Conservation (phyloP, 148 eudicot genomes). For the Chenopodium formosanum region DNA sequence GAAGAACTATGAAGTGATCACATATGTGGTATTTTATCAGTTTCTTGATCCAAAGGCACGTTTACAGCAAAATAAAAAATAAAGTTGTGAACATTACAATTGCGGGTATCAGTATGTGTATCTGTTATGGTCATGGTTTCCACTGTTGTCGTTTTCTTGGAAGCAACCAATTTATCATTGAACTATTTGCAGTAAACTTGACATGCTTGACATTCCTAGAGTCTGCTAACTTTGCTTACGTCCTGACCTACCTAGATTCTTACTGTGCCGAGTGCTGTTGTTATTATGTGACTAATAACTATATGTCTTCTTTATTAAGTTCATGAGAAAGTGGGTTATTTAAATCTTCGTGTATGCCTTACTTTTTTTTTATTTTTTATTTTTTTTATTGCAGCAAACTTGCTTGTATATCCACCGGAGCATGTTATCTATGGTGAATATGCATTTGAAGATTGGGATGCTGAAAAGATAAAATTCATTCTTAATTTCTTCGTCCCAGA, state of each 20-base stretch:
- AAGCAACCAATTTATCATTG: neutral
- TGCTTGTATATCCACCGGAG: conserved; percentile 82
- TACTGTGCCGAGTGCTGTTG: neutral
- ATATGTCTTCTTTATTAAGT: neutral
- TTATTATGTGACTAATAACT: neutral
- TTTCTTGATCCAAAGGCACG: neutral
- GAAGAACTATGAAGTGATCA: neutral
- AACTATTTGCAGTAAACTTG: neutral
- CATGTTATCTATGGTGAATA: conserved; percentile 92
- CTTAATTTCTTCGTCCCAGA: conserved; percentile 70
- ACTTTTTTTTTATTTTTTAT: no score
- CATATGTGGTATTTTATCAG: neutral
- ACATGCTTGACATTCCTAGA: neutral
- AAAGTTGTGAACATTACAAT: neutral
- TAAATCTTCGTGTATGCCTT: neutral
- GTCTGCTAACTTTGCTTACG: neutral
- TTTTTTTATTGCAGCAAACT: conserved; percentile 45
- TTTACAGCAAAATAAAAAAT: neutral
- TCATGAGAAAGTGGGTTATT: neutral
- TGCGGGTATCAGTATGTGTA: no score
- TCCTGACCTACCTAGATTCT: neutral
- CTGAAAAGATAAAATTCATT: conserved; percentile 48
- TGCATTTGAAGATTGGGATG: conserved; percentile 86
- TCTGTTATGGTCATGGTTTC: no score
- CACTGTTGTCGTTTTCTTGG: no score